A percentile compares a stretch with the other conserved stretches of the same genome.
These are phyloP conservation scores for Pyrrhoderma noxium DNA, from an alignment of 1,284 basidiomycete species.

Conservation along the genomic window DNA sequence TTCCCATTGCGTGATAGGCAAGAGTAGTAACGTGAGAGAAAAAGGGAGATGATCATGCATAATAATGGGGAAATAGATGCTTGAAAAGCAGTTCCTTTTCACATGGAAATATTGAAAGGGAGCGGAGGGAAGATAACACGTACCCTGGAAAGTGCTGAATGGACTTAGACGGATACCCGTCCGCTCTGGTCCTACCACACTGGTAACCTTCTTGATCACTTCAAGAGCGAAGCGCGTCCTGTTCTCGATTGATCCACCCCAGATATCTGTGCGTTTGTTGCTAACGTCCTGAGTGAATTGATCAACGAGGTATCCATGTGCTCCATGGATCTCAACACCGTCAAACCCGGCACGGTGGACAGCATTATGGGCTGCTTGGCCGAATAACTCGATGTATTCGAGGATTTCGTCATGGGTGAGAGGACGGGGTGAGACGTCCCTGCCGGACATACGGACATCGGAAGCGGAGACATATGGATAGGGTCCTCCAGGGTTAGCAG, in stretches of 20 bases:
- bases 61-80: no score
- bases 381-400: conserved; percentile 25
- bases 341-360: conserved; percentile 38
- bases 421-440: conserved; percentile 21
- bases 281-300: conserved; percentile 34
- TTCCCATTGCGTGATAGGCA: background rate
- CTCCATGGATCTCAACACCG: conserved; percentile 35
- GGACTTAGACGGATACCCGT: conserved; percentile 50
- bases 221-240: conserved; percentile 42
- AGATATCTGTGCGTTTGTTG: conserved; percentile 53
- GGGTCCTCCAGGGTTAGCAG: conserved; percentile 20
- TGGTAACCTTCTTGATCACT: conserved; percentile 35
- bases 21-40: no score
- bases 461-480: conserved; percentile 35
- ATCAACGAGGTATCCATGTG: conserved; percentile 36
- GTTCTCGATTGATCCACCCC: conserved; percentile 52
- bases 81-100: background rate
- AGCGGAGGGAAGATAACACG: background rate
- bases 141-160: conserved; percentile 37
- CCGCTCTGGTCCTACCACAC: conserved; percentile 32
- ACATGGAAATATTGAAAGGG: background rate
- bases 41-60: no score
- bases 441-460: conserved; percentile 27
- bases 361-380: conserved; percentile 26
- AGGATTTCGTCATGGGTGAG: conserved; percentile 36